Base-by-base conservation (phyloP, 2,329 filamentous ascomycete genomes). In the Xylaria sp. region DNA sequence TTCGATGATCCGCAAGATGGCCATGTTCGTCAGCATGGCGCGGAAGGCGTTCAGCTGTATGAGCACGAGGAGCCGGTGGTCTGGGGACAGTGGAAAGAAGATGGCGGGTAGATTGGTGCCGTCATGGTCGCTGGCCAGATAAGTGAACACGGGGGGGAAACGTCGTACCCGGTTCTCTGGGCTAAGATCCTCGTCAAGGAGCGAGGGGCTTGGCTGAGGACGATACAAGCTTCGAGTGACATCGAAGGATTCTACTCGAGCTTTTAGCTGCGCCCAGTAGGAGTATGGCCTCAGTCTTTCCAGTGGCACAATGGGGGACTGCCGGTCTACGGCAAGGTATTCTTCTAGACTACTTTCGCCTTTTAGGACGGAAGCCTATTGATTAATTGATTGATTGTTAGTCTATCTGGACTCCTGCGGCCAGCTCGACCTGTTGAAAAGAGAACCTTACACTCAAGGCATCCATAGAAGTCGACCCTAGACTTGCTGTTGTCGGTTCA, bases 21-120 rank as follows among this genome's bases (percentile, higher is more conserved):
- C 63, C 63, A 76, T 71, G 53, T 76, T 76, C 0, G 71, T 71
- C 23, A 76, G 58, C n/a, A 70, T 63, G 21, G 66, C 74, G 1
- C 75, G 69, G 25, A 76, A 69, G 21, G 65, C 74, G 21, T 76
- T 76, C 63, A 74, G 71, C 27, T 76, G 74, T 47, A 74, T 67
- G 16, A 76, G 60, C 6, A 74, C 73, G 21, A 76, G 61, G 5
- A 75, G 73, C 18, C 69, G 66, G 37, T 76, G 72, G 37, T 76
- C 74, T 1, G 71, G 53, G 1, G 75, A 75, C 2, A 76, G 60
- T 3, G 75, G 75, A 57, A 75, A 76, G 21, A 55, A 32, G 57
- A 75, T 64, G 23, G 55, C 16, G 8, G 72, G 72, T 5, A 68
- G 58, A 23, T 44, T 48, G 12, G 44, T 27, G 23, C 51, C 32